A percentile compares a stretch with the other conserved stretches of the same genome.
Conservation (phyloP, 257 asterid species). For the Lavandula angustifolia region DNA sequence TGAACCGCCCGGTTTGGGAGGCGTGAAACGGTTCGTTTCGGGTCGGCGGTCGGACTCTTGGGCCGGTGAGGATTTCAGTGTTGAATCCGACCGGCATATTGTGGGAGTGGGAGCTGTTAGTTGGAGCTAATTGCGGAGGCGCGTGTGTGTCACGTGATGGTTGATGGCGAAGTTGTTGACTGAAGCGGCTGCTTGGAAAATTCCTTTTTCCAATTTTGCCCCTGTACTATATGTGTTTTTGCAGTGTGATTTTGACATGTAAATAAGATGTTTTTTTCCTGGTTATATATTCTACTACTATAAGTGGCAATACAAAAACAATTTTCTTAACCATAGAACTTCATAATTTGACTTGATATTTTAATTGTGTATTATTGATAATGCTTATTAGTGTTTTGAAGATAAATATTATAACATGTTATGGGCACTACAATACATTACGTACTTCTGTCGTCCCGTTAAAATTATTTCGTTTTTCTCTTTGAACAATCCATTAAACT, state of each 20-base stretch:
- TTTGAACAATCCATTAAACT: no score
- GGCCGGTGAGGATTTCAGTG: constrained; percentile 50
- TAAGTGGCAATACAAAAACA: no score
- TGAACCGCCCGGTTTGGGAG: constrained; percentile 73
- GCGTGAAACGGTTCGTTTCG: constrained; percentile 60
- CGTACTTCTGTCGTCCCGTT: no score
- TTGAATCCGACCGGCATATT: constrained; percentile 22
- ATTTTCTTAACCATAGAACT: no score
- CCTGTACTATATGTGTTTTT: constrained; percentile 4
- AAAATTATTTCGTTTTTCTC: no score
- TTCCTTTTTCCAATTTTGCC: constrained; percentile 16
- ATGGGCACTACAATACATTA: no score
- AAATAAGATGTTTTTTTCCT: not conserved
- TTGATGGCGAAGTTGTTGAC: constrained; percentile 9
- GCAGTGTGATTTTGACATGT: not conserved
- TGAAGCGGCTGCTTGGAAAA: not conserved
- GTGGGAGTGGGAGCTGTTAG: constrained; percentile 37
- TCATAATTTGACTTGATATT: no score
- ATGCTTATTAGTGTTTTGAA: no score
- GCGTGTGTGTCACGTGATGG: constrained; percentile 19
- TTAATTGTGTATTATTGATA: no score
- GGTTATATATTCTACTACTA: no score
- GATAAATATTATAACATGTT: no score
- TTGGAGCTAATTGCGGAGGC: constrained; percentile 36
- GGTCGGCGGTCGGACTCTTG: constrained; percentile 68